phyloP scores from a whole-genome alignment of 352 stramenopile species.

The Phytophthora foliorum region DNA sequence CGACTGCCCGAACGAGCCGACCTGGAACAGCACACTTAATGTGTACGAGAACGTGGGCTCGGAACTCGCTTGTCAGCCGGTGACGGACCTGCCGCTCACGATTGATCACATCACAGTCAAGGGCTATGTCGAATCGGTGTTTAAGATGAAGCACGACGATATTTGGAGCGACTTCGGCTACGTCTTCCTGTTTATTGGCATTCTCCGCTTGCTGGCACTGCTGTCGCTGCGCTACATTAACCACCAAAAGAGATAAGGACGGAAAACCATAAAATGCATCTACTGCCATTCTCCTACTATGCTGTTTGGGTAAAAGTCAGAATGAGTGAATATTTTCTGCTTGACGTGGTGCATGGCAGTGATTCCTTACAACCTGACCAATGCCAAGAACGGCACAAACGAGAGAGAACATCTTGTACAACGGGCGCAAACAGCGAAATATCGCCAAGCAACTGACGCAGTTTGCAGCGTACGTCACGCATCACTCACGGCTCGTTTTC shows the following conservation, averaged over 20 bases:
- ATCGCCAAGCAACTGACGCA: too few species aligned
- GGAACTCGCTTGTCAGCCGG: constrained; percentile 30
- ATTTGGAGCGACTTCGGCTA: constrained; percentile 37
- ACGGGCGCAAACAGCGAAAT: too few species aligned
- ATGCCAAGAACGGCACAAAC: too few species aligned
- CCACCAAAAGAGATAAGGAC: constrained; percentile 46
- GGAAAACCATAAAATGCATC: too few species aligned
- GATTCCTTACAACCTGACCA: too few species aligned
- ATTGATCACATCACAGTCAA: constrained; percentile 39
- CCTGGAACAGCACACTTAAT: constrained; percentile 27
- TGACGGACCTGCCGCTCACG: constrained; percentile 21
- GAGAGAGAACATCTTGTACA: too few species aligned
- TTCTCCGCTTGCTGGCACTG: constrained; percentile 36
- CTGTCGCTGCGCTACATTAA: constrained; percentile 48
- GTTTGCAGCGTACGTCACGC: too few species aligned
- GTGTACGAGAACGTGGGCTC: constrained; percentile 28
- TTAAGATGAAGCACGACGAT: constrained; percentile 35
- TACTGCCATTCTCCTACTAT: too few species aligned
- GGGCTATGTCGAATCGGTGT: constrained; percentile 31
- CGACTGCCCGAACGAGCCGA: constrained; percentile 31
- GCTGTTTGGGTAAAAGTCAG: too few species aligned
- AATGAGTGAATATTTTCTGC: too few species aligned
- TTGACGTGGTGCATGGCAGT: too few species aligned
- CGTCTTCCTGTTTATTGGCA: constrained; percentile 31
- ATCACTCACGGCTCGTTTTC: too few species aligned